A percentile compares a stretch with the other conserved stretches of the same genome.
These are phyloP conservation scores for Phyllachora maydis DNA, from an alignment of 2,329 filamentous ascomycete species.

Conservation along the genomic window DNA sequence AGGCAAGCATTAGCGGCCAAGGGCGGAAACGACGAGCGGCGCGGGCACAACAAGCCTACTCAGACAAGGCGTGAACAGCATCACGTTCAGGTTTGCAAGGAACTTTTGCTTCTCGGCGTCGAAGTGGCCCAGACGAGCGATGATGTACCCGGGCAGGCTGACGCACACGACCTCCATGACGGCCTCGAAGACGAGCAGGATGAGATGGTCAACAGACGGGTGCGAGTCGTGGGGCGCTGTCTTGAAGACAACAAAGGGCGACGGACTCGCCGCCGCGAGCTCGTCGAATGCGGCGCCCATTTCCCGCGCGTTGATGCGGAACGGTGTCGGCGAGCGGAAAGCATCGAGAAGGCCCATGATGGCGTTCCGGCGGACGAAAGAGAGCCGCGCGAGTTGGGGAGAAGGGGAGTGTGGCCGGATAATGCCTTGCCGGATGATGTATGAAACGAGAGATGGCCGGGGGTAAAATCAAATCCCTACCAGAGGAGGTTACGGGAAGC, in stretches of 20 bases:
- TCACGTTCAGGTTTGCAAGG: constrained; percentile 86
- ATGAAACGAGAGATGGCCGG: too few species aligned
- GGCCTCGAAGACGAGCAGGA: constrained; percentile 79
- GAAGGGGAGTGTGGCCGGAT: not conserved
- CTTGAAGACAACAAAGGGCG: constrained; percentile 18
- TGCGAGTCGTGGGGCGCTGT: constrained; percentile 28
- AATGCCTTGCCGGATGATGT: too few species aligned
- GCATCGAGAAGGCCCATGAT: constrained; percentile 12
- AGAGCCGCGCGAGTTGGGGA: constrained; percentile 1
- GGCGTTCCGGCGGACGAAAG: too few species aligned
- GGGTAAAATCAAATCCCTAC: too few species aligned
- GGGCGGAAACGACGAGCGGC: constrained; percentile 1
- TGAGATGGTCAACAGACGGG: constrained; percentile 46
- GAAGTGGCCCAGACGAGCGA: constrained; percentile 79
- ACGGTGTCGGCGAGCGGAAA: constrained; percentile 20
- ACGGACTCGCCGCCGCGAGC: constrained; percentile 10
- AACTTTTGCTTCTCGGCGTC: constrained; percentile 94
- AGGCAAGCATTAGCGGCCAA: constrained; percentile 1
- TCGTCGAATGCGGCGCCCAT: constrained; percentile 6
- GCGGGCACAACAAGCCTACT: constrained; percentile 32
- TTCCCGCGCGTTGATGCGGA: constrained; percentile 15
- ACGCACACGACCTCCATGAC: constrained; percentile 92
- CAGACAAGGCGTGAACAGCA: constrained; percentile 89
- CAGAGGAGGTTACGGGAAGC: too few species aligned
- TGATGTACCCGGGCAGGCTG: constrained; percentile 80